A percentile compares a stretch with the other conserved stretches of the same genome.
phyloP scores from a whole-genome alignment of 202 grass and related monocot genomes.

The Carex arenaria region DNA sequence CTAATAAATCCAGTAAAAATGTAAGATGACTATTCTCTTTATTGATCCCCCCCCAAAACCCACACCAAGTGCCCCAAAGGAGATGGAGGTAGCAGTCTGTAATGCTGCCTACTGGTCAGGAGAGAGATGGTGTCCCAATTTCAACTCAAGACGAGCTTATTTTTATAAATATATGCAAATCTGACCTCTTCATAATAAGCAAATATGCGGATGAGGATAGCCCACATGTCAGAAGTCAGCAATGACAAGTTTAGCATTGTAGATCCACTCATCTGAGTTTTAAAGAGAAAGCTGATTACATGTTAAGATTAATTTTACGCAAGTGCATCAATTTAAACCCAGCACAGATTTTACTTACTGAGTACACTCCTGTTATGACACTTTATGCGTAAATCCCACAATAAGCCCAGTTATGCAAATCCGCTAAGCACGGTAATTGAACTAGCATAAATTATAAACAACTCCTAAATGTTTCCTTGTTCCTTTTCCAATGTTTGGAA shows the following conservation, averaged over 20 bases:
- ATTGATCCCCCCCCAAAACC: no score
- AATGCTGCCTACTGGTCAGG: neutral
- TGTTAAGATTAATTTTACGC: neutral
- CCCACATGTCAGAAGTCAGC: constrained; percentile 92
- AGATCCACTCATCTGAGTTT: constrained; percentile 64
- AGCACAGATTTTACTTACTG: neutral
- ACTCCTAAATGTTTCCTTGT: neutral
- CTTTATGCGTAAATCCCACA: neutral
- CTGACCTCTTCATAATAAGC: constrained; percentile 78
- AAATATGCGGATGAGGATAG: constrained; percentile 86
- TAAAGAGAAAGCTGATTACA: neutral
- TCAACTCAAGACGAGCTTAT: neutral
- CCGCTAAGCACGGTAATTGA: neutral
- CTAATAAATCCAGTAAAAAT: neutral
- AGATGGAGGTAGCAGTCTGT: no score
- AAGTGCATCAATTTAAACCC: neutral
- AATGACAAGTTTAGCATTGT: constrained; percentile 85
- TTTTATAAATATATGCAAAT: neutral
- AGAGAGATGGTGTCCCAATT: neutral
- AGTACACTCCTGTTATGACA: neutral
- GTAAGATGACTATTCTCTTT: neutral
- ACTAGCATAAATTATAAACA: neutral
- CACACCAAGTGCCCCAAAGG: no score
- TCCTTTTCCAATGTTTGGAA: neutral
- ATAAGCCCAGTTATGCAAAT: neutral